Base-by-base conservation (phyloP, 2,329 filamentous ascomycete genomes). In the Trichoderma polysporum region DNA sequence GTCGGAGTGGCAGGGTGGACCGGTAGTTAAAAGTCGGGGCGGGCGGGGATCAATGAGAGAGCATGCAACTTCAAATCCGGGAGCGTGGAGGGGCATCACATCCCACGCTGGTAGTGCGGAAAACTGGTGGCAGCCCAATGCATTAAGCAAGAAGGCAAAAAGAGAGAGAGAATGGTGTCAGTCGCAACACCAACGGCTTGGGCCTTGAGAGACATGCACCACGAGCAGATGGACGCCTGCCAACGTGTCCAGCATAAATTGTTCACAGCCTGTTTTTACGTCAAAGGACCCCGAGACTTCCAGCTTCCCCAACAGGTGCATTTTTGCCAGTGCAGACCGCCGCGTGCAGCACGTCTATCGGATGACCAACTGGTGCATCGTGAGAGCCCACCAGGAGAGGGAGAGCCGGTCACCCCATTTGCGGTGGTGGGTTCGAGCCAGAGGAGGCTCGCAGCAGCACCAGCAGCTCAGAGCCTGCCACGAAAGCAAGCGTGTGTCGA, bases 401-500 rank as follows among this genome's bases (percentile, higher is more conserved):
- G 29, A 31, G 45, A 68, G 50, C 25, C 60, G 25, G 52, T 59
- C 60, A 64, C 61, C 52, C 53, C 66, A 68, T 65, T 53, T 53
- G 66, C 61, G 60, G 52, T 52, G 60, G 35, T 45, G 59, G 60
- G 33, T 31, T 29, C 33, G 45, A 52, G 41, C 60, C 59, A 27
- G 53, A 45, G 52, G 52, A 50, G 39, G 37, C 66, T 68, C 66
- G 66, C 66, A 68, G 66, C 53, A 65, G 41, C 53, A 12, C 49
- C 52, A 52, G 67, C 71, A 70, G 70, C 70, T 72, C 71, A 72
- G 49, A 69, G 70, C 56, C 68, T 79, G 78, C 78, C 78, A 80
- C 77, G 78, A 80, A 73, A 74, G 76, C 76, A 75, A 76, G 72
- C 72, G 71, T 73, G 71, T 67, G 70, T 72, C 69, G 67, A 73